These are phyloP conservation scores for Brasilioporus rufonigricans DNA, from an alignment of 768 basidiomycete species.

Conservation along the genomic window DNA sequence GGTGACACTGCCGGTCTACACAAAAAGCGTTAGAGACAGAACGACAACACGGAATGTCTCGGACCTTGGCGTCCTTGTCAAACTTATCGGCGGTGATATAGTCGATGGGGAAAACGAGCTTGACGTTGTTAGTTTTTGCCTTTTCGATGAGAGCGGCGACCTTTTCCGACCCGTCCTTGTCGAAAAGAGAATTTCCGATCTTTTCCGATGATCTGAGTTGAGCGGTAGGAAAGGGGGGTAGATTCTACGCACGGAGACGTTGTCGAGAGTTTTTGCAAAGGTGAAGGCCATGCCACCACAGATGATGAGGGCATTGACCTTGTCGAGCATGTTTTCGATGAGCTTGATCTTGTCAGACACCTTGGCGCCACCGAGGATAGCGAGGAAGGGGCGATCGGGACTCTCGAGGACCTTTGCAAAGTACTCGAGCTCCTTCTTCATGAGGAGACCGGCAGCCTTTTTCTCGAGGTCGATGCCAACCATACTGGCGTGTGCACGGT, in stretches of 20 bases:
- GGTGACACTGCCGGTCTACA: conserved; percentile 71
- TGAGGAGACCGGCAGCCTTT: conserved; percentile 91
- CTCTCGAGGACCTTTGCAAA: conserved; percentile 97
- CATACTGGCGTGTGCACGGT: conserved; percentile 98
- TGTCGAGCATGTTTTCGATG: conserved; percentile 98
- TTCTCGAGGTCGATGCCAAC: conserved; percentile 92
- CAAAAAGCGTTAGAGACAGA: conserved; percentile 5
- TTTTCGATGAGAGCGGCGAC: conserved; percentile 83
- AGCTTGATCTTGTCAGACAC: conserved; percentile 99
- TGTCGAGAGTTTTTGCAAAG: conserved; percentile 92
- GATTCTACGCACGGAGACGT: conserved; percentile 54
- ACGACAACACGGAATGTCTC: conserved; percentile 13
- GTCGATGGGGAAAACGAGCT: conserved; percentile 94
- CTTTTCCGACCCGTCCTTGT: conserved; percentile 84
- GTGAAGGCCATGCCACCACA: conserved; percentile 99
- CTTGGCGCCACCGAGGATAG: conserved; percentile 97
- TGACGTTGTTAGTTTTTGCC: conserved; percentile 88
- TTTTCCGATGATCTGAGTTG: conserved; percentile 14
- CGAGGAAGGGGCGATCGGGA: conserved; percentile 94
- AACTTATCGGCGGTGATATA: conserved; percentile 95
- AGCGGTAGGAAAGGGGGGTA: not conserved
- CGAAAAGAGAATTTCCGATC: conserved; percentile 96
- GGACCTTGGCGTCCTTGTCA: conserved; percentile 82
- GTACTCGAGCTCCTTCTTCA: conserved; percentile 98
- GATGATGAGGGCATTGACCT: conserved; percentile 95